These are phyloP conservation scores for Hypoxylon cercidicola DNA, from an alignment of 495 filamentous ascomycete genomes.

Conservation along the genomic window DNA sequence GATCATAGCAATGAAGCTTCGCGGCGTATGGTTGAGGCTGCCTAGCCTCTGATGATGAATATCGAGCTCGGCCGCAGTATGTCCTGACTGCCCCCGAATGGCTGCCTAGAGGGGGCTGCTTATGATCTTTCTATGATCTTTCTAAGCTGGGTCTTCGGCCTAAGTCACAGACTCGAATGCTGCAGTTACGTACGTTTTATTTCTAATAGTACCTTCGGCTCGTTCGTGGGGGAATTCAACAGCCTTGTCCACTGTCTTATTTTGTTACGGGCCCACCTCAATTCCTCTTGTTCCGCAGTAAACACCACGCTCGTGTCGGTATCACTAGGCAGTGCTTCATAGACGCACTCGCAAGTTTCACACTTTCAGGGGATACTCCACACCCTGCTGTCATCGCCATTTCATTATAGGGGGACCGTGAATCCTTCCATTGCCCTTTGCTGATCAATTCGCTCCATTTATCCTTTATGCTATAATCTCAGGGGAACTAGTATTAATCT, in stretches of 20 bases:
- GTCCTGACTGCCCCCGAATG: constrained; percentile 3
- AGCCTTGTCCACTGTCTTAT: not conserved
- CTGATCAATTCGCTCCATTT: constrained; percentile 31
- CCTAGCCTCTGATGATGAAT: not conserved
- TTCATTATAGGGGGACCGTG: too few relatives aligned
- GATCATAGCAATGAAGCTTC: constrained; percentile 6
- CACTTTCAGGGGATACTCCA: not conserved
- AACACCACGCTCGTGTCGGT: not conserved
- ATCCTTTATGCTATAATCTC: constrained; percentile 33
- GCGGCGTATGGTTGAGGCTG: not conserved
- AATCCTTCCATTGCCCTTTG: constrained; percentile 21
- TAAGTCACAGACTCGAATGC: not conserved
- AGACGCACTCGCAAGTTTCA: constrained; percentile 1
- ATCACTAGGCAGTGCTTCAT: not conserved
- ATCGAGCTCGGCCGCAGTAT: constrained; percentile 22
- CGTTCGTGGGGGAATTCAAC: not conserved
- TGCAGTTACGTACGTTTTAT: not conserved
- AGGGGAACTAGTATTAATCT: constrained; percentile 4
- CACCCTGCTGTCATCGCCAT: not conserved
- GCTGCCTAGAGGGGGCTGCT: constrained; percentile 8
- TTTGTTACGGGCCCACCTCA: not conserved
- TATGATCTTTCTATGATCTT: too few relatives aligned
- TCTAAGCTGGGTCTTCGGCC: constrained; percentile 7
- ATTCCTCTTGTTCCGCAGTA: constrained; percentile 8
- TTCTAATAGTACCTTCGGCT: constrained; percentile 8